phyloP scores from a whole-genome alignment of 768 basidiomycete species.

The Leccinum boreale region DNA sequence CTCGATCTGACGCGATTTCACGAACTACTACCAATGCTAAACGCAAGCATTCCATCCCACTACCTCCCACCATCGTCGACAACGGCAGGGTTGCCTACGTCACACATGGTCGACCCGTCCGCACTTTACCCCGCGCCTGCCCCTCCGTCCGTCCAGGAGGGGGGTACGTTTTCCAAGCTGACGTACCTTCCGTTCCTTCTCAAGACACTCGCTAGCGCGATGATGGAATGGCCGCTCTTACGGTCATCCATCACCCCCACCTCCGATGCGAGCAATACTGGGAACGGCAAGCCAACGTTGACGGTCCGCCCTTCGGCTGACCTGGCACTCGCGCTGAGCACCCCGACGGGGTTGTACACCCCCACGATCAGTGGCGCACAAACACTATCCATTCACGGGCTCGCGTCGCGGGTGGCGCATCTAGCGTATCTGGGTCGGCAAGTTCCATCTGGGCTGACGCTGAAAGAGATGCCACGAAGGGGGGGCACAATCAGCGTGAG shows the following conservation, averaged over 20 bases:
- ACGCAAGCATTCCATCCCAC: conserved; percentile 63
- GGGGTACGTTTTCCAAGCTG: conserved; percentile 58
- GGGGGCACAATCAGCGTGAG: conserved; percentile 81
- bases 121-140: conserved; percentile 38
- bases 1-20: conserved; percentile 73
- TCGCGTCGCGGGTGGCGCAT: conserved; percentile 60
- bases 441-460: conserved; percentile 59
- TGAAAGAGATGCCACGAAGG: conserved; percentile 65
- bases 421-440: conserved; percentile 66
- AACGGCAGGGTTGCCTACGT: conserved; percentile 21
- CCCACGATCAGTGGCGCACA: conserved; percentile 64
- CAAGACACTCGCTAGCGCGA: conserved; percentile 75
- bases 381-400: conserved; percentile 51
- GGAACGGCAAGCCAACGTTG: conserved; percentile 54
- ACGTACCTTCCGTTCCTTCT: conserved; percentile 83
- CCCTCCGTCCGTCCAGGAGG: conserved; percentile 43
- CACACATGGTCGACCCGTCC: conserved; percentile 36
- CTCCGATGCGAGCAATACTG: conserved; percentile 6
- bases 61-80: conserved; percentile 42
- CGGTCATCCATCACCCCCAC: conserved; percentile 64
- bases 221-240: conserved; percentile 85
- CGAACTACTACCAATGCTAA: conserved; percentile 58
- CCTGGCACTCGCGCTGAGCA: conserved; percentile 74
- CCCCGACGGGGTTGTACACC: conserved; percentile 80
- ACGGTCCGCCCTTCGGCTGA: conserved; percentile 73